phyloP scores from a whole-genome alignment of 495 filamentous ascomycete genomes.

The Aspergillus affinis region DNA sequence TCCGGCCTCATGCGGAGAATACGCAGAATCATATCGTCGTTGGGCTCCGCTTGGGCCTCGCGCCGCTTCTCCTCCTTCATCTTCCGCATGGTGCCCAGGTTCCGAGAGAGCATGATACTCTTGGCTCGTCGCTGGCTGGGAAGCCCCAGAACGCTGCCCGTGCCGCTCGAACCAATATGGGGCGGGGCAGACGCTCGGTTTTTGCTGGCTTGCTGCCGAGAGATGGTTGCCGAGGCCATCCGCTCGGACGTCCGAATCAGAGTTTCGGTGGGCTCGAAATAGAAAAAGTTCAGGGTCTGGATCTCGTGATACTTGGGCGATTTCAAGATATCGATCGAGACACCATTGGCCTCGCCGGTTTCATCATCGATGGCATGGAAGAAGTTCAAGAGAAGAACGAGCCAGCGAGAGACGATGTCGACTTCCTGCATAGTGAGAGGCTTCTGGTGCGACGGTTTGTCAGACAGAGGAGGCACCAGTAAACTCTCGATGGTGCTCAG shows the following conservation, averaged over 20 bases:
- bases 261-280: constrained; percentile 89
- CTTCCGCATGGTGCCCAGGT: constrained; percentile 93
- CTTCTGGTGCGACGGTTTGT: constrained; percentile 88
- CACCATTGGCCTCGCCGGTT: constrained; percentile 81
- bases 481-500: constrained; percentile 86
- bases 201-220: constrained; percentile 64
- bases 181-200: constrained; percentile 76
- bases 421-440: constrained; percentile 86
- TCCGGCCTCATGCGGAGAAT: constrained; percentile 96
- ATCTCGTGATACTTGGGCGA: constrained; percentile 98
- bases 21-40: constrained; percentile 96
- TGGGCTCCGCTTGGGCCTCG: constrained; percentile 93
- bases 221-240: constrained; percentile 88
- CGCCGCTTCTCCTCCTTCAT: constrained; percentile 94
- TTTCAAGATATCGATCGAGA: constrained; percentile 87
- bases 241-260: constrained; percentile 89
- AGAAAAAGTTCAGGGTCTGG: constrained; percentile 95
- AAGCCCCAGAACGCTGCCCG: constrained; percentile 66
- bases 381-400: constrained; percentile 88
- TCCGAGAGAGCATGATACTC: constrained; percentile 91
- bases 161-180: constrained; percentile 54
- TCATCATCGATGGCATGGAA: constrained; percentile 90
- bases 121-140: constrained; percentile 77
- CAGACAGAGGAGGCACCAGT: constrained; percentile 90
- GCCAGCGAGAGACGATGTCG: constrained; percentile 94